phyloP scores from a whole-genome alignment of 2,329 filamentous ascomycete genomes.

The Emericellopsis cladophorae region DNA sequence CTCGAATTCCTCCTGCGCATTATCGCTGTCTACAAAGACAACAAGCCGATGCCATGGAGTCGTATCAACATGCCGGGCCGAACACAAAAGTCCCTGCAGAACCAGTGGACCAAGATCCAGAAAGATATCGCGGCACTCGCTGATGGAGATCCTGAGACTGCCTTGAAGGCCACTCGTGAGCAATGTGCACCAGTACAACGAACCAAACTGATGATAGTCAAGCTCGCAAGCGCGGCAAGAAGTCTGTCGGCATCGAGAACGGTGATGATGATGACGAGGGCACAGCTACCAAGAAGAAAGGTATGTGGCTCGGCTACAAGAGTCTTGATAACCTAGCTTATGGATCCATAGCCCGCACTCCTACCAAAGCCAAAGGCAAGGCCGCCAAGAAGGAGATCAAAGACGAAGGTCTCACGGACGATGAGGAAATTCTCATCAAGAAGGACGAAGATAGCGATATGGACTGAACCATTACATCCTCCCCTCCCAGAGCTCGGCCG shows the following conservation, averaged over 20 bases:
- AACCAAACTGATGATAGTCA: too few species aligned
- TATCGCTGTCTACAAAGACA: slow-evolving; percentile 14
- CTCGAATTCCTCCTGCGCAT: slow-evolving; percentile 21
- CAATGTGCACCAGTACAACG: neutral
- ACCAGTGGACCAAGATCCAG: slow-evolving; percentile 22
- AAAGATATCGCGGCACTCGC: slow-evolving; percentile 22
- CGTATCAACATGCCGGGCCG: slow-evolving; percentile 21
- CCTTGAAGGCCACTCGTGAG: slow-evolving; percentile 12
- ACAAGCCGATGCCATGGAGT: slow-evolving; percentile 20
- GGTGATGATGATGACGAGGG: neutral
- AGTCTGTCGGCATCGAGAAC: neutral
- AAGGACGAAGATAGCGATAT: too few species aligned
- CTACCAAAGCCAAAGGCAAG: neutral
- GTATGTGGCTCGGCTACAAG: neutral
- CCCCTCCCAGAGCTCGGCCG: too few species aligned
- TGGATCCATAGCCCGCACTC: too few species aligned
- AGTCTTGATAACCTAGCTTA: too few species aligned
- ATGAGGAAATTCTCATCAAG: neutral
- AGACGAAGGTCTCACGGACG: neutral
- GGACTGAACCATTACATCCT: too few species aligned
- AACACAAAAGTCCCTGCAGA: slow-evolving; percentile 22
- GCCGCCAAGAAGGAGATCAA: slow-evolving; percentile 1
- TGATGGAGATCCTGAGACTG: slow-evolving; percentile 6
- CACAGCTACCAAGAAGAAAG: slow-evolving; percentile 3
- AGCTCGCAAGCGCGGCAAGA: neutral